These are phyloP conservation scores for Pneumocystis jirovecii DNA, from an alignment of 1,139 yeast species.

Conservation along the genomic window DNA sequence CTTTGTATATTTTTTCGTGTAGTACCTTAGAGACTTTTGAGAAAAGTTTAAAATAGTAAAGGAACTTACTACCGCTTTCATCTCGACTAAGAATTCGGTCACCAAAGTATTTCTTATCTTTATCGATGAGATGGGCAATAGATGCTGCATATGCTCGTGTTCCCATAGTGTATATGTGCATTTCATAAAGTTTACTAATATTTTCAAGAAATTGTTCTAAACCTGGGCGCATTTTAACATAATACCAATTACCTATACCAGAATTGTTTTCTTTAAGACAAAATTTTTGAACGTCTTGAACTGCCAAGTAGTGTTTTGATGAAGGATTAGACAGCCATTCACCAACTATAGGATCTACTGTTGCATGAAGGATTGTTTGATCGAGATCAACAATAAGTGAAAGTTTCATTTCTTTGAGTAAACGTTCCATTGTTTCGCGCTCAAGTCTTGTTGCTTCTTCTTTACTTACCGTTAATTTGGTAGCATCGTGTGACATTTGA, in stretches of 20 bases:
- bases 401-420: constrained; percentile 50
- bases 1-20: constrained; percentile 80
- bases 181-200: constrained; percentile 55
- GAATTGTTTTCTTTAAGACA: constrained; percentile 39
- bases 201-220: constrained; percentile 51
- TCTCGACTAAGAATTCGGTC: constrained; percentile 85
- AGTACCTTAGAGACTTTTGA: constrained; percentile 20
- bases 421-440: constrained; percentile 44
- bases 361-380: constrained; percentile 94
- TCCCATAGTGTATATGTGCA: constrained; percentile 98
- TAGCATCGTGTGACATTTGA: constrained; percentile 77
- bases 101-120: constrained; percentile 71
- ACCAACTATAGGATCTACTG: constrained; percentile 93
- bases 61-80: constrained; percentile 60
- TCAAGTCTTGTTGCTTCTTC: constrained; percentile 80
- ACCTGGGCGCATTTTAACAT: constrained; percentile 86
- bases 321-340: constrained; percentile 84
- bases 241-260: constrained; percentile 52
- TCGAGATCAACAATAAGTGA: constrained; percentile 91
- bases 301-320: constrained; percentile 72
- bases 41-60: neutral
- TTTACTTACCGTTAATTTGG: constrained; percentile 68
- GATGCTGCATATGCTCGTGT: constrained; percentile 85
- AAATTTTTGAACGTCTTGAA: constrained; percentile 67
- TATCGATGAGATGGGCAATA: constrained; percentile 83